These are phyloP conservation scores for Mycena alexandri DNA, from an alignment of 768 basidiomycete genomes.

Conservation along the genomic window DNA sequence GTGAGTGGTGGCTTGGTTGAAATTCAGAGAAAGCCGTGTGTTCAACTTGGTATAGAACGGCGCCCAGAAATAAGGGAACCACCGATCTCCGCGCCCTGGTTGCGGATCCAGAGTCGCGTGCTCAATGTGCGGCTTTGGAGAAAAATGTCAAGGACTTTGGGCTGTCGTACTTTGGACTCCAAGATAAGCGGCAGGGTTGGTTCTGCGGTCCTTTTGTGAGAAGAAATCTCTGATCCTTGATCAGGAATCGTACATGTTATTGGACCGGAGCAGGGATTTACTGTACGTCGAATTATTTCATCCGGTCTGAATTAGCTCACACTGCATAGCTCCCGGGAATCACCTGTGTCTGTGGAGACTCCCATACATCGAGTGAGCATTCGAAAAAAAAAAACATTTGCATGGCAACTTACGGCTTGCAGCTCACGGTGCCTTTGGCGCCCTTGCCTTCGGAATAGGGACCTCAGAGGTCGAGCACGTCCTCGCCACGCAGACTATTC, in stretches of 20 bases:
- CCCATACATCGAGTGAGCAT: constrained; percentile 87
- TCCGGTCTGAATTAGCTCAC: constrained; percentile 16
- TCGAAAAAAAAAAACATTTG: not conserved
- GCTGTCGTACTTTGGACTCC: constrained; percentile 91
- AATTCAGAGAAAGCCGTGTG: constrained; percentile 63
- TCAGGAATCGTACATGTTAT: constrained; percentile 89
- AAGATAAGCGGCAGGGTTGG: constrained; percentile 87
- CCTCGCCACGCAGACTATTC: constrained; percentile 91
- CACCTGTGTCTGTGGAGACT: constrained; percentile 92
- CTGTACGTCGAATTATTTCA: constrained; percentile 55
- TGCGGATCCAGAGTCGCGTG: constrained; percentile 84
- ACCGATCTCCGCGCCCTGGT: constrained; percentile 61
- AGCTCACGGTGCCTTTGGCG: constrained; percentile 95
- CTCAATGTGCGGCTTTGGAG: constrained; percentile 86
- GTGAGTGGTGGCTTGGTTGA: constrained; percentile 66
- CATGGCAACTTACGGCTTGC: constrained; percentile 13
- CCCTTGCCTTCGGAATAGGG: constrained; percentile 93
- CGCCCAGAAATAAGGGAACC: not conserved
- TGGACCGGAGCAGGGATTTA: constrained; percentile 95
- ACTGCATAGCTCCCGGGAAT: constrained; percentile 73
- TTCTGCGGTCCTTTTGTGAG: not conserved
- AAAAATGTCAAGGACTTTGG: constrained; percentile 93
- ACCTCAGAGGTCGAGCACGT: constrained; percentile 96
- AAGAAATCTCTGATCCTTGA: constrained; percentile 1
- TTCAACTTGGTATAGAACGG: constrained; percentile 5